phyloP scores from a whole-genome alignment of 139 green algal species.

The Chlorella sp. region DNA sequence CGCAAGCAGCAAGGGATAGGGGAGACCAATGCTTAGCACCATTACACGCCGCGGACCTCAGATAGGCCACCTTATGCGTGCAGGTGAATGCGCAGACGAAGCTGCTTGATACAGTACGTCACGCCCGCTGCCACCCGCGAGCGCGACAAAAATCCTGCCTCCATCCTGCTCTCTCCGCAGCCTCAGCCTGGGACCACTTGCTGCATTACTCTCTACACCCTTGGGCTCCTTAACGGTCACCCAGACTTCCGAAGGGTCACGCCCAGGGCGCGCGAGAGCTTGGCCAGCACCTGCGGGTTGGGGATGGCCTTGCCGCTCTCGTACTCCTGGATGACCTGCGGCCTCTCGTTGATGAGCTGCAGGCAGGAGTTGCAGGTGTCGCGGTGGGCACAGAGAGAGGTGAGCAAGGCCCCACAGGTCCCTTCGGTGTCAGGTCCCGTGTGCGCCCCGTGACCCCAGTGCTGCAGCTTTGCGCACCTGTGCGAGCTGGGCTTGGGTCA shows the following conservation, averaged over 20 bases:
- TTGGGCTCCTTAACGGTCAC: not conserved
- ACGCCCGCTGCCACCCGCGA: not conserved
- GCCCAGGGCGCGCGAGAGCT: slow-evolving; percentile 82
- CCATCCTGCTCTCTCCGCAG: not conserved
- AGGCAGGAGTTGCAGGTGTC: not conserved
- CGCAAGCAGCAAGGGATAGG: not conserved
- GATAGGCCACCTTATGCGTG: too few relatives aligned
- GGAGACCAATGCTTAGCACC: too few relatives aligned
- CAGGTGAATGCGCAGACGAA: too few relatives aligned
- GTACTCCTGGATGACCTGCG: slow-evolving; percentile 93
- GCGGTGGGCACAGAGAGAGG: not conserved
- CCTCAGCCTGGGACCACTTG: not conserved
- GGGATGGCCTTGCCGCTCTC: slow-evolving; percentile 94
- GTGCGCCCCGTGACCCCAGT: not conserved
- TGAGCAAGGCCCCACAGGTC: not conserved
- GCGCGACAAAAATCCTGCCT: not conserved
- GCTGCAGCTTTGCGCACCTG: slow-evolving; percentile 34
- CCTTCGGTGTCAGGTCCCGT: not conserved
- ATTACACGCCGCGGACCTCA: too few relatives aligned
- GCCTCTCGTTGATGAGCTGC: slow-evolving; percentile 96
- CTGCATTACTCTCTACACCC: not conserved
- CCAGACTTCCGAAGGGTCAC: slow-evolving; percentile 35
- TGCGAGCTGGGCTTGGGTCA: slow-evolving; percentile 92
- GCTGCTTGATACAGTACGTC: too few relatives aligned
- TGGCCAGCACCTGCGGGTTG: slow-evolving; percentile 84